Conservation (phyloP, 345 rosid species). For the Linum tenue region DNA sequence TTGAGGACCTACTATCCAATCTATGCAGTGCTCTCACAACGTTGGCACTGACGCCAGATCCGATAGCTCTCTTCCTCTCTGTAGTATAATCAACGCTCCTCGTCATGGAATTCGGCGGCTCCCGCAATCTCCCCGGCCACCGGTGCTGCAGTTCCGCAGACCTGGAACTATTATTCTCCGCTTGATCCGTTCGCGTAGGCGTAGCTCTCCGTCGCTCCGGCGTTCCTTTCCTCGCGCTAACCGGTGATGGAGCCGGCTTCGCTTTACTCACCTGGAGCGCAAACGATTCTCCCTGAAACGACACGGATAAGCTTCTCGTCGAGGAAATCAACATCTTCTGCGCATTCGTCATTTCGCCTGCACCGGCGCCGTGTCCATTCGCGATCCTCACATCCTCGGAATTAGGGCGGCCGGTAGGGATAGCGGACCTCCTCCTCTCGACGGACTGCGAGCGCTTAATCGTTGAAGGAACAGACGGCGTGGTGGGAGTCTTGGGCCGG, state of each 20-base stretch:
- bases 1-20: constrained; percentile 42
- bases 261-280: constrained; percentile 63
- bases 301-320: constrained; percentile 64
- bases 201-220: constrained; percentile 61
- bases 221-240: constrained; percentile 46
- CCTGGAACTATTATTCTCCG: constrained; percentile 41
- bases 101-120: constrained; percentile 36
- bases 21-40: constrained; percentile 51
- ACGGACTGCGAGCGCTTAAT: constrained; percentile 54
- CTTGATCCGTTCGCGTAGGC: constrained; percentile 35
- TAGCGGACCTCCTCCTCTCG: constrained; percentile 54
- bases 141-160: constrained; percentile 42
- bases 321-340: constrained; percentile 62
- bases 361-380: constrained; percentile 8
- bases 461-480: constrained; percentile 27
- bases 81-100: constrained; percentile 57
- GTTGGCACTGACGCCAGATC: constrained; percentile 31
- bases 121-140: constrained; percentile 61
- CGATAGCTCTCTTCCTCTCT: constrained; percentile 36
- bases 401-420: constrained; percentile 33
- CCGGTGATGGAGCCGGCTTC: constrained; percentile 44
- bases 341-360: constrained; percentile 40
- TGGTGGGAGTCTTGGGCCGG: constrained; percentile 25
- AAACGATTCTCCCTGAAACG: constrained; percentile 79
- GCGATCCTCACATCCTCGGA: constrained; percentile 30